Evolutionary conservation across 768 basidiomycete species (phyloP).

Genomic region (Amanita muscaria): DNA sequence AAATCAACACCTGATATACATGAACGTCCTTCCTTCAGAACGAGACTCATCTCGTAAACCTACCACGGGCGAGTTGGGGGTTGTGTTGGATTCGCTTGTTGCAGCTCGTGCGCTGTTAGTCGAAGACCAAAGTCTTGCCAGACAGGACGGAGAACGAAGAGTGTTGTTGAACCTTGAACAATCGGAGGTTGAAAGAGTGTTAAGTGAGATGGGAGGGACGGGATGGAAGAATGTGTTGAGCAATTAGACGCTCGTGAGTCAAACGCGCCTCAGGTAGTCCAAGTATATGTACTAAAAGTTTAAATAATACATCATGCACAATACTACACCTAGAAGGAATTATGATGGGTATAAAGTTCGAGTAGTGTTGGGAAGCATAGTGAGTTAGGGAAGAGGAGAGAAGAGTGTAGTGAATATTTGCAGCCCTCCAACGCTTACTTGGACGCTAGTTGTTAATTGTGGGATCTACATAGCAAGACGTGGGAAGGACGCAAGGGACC

Average conservation of each 20-base stretch:
- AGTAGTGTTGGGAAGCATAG: too few relatives aligned
- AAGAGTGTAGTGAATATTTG: too few relatives aligned
- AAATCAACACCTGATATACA: conserved; percentile 68
- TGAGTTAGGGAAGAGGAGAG: too few relatives aligned
- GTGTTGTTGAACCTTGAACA: conserved; percentile 80
- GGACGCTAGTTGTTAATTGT: too few relatives aligned
- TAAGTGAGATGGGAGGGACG: conserved; percentile 71
- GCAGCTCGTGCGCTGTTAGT: conserved; percentile 71
- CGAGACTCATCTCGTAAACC: conserved; percentile 54
- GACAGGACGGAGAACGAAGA: conserved; percentile 55
- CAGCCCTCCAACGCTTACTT: too few relatives aligned
- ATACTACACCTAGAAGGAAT: too few relatives aligned
- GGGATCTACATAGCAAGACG: too few relatives aligned
- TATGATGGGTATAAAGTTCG: too few relatives aligned
- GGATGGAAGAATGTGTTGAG: conserved; percentile 52
- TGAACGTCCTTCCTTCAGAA: conserved; percentile 49
- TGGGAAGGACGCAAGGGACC: too few relatives aligned
- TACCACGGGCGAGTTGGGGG: conserved; percentile 48
- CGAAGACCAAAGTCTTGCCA: conserved; percentile 52
- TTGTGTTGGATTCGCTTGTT: conserved; percentile 69
- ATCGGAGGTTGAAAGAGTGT: conserved; percentile 74
- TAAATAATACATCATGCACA: too few relatives aligned
- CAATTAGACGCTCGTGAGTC: neutral
- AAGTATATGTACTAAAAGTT: too few relatives aligned
- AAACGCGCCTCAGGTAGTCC: too few relatives aligned